phyloP scores from a whole-genome alignment of 2,329 filamentous ascomycete species.

The Tolypocladium guangdongense region DNA sequence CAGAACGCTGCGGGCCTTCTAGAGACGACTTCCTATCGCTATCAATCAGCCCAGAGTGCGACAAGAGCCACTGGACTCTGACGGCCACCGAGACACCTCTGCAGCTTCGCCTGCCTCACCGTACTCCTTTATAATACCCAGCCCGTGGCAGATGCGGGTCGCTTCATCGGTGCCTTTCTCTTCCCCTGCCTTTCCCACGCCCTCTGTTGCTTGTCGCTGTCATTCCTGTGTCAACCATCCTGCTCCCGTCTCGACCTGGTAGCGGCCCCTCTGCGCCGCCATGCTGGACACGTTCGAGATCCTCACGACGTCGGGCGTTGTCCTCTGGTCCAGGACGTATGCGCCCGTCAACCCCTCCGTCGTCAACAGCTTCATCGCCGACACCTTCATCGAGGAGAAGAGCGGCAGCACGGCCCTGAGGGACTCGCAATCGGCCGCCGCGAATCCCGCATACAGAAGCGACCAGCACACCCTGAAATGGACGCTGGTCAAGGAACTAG shows the following conservation, averaged over 20 bases:
- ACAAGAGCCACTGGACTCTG: background rate
- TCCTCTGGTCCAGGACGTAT: slow-evolving; percentile 89
- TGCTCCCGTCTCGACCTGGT: background rate
- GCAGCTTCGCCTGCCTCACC: background rate
- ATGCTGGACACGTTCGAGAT: slow-evolving; percentile 99
- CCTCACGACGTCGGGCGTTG: slow-evolving; percentile 87
- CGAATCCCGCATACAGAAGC: slow-evolving; percentile 68
- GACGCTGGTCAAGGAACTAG: slow-evolving; percentile 84
- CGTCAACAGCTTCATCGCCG: slow-evolving; percentile 89
- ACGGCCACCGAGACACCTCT: background rate
- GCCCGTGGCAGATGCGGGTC: background rate
- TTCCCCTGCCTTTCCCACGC: background rate
- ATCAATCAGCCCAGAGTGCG: background rate
- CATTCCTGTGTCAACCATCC: background rate
- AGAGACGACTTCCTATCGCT: background rate
- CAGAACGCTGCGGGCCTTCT: background rate
- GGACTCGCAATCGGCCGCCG: slow-evolving; percentile 45
- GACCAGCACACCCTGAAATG: slow-evolving; percentile 95
- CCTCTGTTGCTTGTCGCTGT: background rate
- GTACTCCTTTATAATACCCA: background rate
- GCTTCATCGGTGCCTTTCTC: background rate
- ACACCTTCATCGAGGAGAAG: slow-evolving; percentile 97
- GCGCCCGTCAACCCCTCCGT: slow-evolving; percentile 68
- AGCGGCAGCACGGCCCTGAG: slow-evolving; percentile 50
- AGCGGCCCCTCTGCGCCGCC: slow-evolving; percentile 7